Evolutionary conservation across 306 rosid genomes (phyloP).

Genomic region (Alnus glutinosa): DNA sequence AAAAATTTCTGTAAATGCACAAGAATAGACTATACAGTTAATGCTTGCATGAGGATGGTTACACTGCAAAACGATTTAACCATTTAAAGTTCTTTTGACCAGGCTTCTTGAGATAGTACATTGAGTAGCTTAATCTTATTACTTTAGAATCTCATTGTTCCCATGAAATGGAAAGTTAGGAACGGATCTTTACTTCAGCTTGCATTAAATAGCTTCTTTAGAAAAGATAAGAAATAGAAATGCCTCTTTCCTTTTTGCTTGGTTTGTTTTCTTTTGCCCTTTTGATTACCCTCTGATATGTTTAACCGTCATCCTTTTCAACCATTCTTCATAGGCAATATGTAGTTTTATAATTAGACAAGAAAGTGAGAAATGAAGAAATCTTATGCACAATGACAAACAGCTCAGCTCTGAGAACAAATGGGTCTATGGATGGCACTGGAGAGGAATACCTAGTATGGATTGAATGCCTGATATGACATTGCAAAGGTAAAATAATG

Average conservation of each 20-base stretch:
- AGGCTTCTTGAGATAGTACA: too few species aligned
- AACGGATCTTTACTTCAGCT: too few species aligned
- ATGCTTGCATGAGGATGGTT: not conserved
- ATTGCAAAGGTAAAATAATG: not conserved
- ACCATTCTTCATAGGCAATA: not conserved
- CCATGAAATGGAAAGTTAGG: too few species aligned
- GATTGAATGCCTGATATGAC: not conserved
- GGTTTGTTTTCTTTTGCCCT: not conserved
- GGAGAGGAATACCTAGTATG: not conserved
- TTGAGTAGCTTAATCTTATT: too few species aligned
- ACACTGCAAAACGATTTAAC: not conserved
- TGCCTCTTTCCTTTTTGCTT: too few species aligned
- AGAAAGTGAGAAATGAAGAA: not conserved
- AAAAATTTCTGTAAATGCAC: not conserved
- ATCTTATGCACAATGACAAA: not conserved
- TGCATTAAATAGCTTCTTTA: too few species aligned
- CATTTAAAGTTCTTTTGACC: not conserved
- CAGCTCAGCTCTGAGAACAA: not conserved
- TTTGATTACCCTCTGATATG: not conserved
- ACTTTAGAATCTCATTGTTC: too few species aligned
- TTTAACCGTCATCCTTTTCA: not conserved
- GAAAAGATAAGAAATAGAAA: too few species aligned
- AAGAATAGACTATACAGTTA: not conserved
- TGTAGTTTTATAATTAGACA: not conserved
- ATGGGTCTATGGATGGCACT: not conserved